phyloP scores from a whole-genome alignment of 257 asterid genomes.

The Mitragyna speciosa region DNA sequence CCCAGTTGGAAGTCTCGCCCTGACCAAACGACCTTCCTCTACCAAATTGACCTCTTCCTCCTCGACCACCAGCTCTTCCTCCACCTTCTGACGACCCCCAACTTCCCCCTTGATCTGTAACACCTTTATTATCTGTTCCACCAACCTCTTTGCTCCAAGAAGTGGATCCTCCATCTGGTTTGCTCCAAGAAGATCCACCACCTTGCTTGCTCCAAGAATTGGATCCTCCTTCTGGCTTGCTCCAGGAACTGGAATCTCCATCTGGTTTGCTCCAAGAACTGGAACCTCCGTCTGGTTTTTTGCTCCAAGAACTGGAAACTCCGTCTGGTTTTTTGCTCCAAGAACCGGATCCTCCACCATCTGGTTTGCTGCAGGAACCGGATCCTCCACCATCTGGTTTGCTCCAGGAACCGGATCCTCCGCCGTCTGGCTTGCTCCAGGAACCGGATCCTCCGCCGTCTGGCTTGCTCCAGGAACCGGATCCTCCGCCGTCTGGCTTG shows the following conservation, averaged over 20 bases:
- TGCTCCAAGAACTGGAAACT: too few species aligned
- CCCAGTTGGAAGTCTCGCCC: slow-evolving; percentile 43
- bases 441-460: slow-evolving; percentile 23
- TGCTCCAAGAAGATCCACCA: slow-evolving; percentile 30
- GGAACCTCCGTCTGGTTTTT: slow-evolving; percentile 15
- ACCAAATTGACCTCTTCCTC: slow-evolving; percentile 54
- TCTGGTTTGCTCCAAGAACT: slow-evolving; percentile 28
- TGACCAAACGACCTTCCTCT: slow-evolving; percentile 56
- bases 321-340: slow-evolving; percentile 13
- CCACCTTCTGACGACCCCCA: slow-evolving; percentile 44
- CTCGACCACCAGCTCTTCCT: slow-evolving; percentile 48
- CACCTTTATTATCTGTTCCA: slow-evolving; percentile 31
- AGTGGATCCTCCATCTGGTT: slow-evolving; percentile 25
- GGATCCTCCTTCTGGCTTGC: slow-evolving; percentile 26
- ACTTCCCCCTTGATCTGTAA: slow-evolving; percentile 30
- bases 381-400: slow-evolving; percentile 24
- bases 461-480: slow-evolving; percentile 25
- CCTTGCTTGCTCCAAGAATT: slow-evolving; percentile 24
- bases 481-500: slow-evolving; percentile 36
- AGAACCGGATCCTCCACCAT: slow-evolving; percentile 17
- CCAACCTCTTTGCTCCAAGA: slow-evolving; percentile 29
- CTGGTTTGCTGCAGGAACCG: too few species aligned
- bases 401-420: slow-evolving; percentile 23
- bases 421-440: slow-evolving; percentile 25
- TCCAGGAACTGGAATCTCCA: slow-evolving; percentile 30